phyloP scores from a whole-genome alignment of 148 eudicot genomes.

The Arctostaphylos glauca region DNA sequence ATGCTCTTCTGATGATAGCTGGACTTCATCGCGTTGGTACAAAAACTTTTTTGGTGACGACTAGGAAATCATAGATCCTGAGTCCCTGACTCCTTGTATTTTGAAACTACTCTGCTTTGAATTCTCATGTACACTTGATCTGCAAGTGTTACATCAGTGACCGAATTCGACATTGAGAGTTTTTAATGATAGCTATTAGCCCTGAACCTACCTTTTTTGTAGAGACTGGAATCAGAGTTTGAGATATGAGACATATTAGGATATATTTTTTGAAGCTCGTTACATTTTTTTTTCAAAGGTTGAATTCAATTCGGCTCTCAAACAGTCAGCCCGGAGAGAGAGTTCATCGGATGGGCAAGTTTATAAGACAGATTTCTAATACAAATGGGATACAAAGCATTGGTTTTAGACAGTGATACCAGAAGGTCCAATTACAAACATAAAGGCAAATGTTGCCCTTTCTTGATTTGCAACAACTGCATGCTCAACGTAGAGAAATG shows the following conservation, averaged over 20 bases:
- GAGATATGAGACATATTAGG: not conserved
- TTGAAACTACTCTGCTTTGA: not conserved
- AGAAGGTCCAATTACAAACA: not conserved
- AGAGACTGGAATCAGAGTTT: not conserved
- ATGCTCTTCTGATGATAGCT: not conserved
- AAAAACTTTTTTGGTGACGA: not conserved
- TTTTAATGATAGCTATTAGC: not conserved
- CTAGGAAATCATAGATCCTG: not conserved
- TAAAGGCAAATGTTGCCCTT: not conserved
- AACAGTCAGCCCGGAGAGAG: not conserved
- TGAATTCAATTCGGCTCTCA: not conserved
- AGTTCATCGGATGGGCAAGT: not conserved
- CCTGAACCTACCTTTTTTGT: not conserved
- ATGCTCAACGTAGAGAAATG: slow-evolving; percentile 6
- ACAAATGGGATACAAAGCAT: not conserved
- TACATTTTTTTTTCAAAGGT: too few relatives aligned
- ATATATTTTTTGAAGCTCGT: not conserved
- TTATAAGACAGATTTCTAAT: not conserved
- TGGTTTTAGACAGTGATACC: not conserved
- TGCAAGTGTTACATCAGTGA: not conserved
- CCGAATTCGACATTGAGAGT: too few relatives aligned
- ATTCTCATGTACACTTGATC: not conserved
- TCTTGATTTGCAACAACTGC: not conserved
- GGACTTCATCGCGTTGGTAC: not conserved
- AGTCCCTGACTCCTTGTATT: not conserved